Conservation (phyloP, 106 monocot genomes). For the Agapanthus africanus region DNA sequence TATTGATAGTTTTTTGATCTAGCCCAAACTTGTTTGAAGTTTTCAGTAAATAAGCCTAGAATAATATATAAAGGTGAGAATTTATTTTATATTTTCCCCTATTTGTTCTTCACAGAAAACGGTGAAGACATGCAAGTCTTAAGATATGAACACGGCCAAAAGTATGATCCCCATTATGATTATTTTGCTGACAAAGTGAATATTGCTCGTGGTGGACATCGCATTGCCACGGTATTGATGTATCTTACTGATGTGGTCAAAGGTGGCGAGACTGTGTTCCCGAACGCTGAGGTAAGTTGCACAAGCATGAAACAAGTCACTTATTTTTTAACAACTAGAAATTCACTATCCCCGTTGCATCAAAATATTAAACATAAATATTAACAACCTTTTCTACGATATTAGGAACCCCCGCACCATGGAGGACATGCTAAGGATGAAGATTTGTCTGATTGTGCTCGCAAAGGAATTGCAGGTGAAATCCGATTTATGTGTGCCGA, state of each 20-base stretch:
- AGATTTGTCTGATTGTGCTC: conserved; percentile 76
- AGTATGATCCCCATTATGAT: conserved; percentile 91
- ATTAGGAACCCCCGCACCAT: conserved; percentile 33
- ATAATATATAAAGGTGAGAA: no score
- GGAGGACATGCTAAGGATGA: conserved; percentile 23
- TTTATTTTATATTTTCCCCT: no score
- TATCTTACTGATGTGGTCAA: conserved; percentile 76
- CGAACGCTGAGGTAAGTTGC: conserved; percentile 58
- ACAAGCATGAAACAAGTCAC: not conserved
- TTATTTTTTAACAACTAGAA: no score
- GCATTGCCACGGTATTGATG: conserved; percentile 91
- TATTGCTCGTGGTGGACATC: conserved; percentile 85
- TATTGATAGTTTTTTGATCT: no score
- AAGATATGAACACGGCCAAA: conserved; percentile 81
- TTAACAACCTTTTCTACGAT: not conserved
- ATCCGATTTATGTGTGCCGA: not conserved
- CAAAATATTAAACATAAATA: not conserved
- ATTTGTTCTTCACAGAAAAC: conserved; percentile 52
- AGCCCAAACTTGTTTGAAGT: no score
- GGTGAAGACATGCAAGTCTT: conserved; percentile 95
- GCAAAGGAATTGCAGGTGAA: conserved; percentile 71
- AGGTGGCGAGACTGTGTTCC: conserved; percentile 98
- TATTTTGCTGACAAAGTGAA: conserved; percentile 84
- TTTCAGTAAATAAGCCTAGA: no score
- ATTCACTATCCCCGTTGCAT: not conserved